Percentiles rank a stretch among this genome's conserved stretches.
Evolutionary conservation across 2,329 filamentous ascomycete species (phyloP).

Genomic region (Fusarium incarnatum): DNA sequence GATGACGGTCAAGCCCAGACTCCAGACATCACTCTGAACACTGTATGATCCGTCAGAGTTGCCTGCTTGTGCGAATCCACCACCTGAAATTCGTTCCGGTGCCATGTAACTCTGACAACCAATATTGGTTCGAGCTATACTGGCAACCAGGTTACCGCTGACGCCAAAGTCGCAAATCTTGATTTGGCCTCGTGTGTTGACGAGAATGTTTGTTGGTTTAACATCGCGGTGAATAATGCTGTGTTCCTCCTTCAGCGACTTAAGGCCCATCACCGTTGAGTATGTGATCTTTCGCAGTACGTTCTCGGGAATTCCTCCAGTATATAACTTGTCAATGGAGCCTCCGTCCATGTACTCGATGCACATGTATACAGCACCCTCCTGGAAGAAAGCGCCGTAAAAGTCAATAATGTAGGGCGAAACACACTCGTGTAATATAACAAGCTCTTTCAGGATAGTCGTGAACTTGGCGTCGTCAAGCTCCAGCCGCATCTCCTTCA

Average conservation of each 20-base stretch:
- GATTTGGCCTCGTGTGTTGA: conserved; percentile 89
- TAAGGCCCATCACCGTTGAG: conserved; percentile 89
- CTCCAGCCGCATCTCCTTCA: conserved; percentile 98
- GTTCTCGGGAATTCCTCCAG: conserved; percentile 87
- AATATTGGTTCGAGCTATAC: conserved; percentile 98
- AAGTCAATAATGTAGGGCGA: conserved; percentile 99
- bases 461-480: conserved; percentile 97
- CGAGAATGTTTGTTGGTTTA: conserved; percentile 97
- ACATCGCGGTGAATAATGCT: conserved; percentile 99
- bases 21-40: conserved; percentile 99
- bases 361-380: conserved; percentile 98
- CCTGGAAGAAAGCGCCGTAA: conserved; percentile 98
- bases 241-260: conserved; percentile 94
- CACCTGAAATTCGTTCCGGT: conserved; percentile 91
- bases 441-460: conserved; percentile 96
- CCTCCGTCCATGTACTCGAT: conserved; percentile 99
- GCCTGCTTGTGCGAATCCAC: conserved; percentile 78
- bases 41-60: conserved; percentile 88
- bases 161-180: conserved; percentile 99
- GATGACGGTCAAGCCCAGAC: conserved; percentile 91
- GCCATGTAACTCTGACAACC: conserved; percentile 99
- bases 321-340: conserved; percentile 95
- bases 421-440: conserved; percentile 93
- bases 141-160: conserved; percentile 94
- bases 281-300: conserved; percentile 91